Evolutionary conservation across 164 flowering plant genomes (phyloP).

Genomic region (Tetrastigma voinierianum): DNA sequence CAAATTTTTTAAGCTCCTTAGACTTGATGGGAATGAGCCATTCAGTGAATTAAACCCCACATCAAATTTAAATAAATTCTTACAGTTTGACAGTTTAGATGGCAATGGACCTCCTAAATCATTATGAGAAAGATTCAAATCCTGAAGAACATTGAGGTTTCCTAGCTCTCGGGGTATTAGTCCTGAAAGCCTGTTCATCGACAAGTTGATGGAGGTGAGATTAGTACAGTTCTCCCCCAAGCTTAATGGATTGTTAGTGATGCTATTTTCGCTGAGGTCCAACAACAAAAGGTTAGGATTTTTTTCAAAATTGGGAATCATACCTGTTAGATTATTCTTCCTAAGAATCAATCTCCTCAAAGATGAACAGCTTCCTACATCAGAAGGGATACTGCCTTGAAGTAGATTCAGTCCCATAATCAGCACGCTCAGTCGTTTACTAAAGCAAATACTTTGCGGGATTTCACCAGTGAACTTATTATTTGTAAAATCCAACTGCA

Average conservation of each 20-base stretch:
- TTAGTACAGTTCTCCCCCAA: conserved; percentile 47
- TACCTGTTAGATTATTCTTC: conserved; percentile 59
- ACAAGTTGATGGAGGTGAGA: conserved; percentile 57
- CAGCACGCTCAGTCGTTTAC: conserved; percentile 38
- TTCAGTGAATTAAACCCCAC: conserved; percentile 62
- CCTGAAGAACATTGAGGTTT: conserved; percentile 35
- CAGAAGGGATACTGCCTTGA: conserved; percentile 57
- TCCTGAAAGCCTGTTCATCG: conserved; percentile 61
- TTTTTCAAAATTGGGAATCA: conserved; percentile 42
- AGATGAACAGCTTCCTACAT: conserved; percentile 53
- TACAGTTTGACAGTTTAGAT: conserved; percentile 44
- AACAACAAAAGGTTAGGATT: conserved; percentile 34
- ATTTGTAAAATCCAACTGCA: conserved; percentile 52
- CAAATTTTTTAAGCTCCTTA: conserved; percentile 40
- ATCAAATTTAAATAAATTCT: conserved; percentile 41
- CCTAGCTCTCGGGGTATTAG: conserved; percentile 59
- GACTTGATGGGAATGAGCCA: conserved; percentile 56
- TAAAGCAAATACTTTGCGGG: conserved; percentile 65
- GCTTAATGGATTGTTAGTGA: conserved; percentile 55
- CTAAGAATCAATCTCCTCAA: conserved; percentile 55
- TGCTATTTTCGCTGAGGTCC: conserved; percentile 46
- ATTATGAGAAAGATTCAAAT: conserved; percentile 53
- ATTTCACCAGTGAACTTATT: conserved; percentile 66
- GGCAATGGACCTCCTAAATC: conserved; percentile 59
- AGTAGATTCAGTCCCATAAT: conserved; percentile 57